Conservation (phyloP, 164 flowering plant species). For the Sedum album region DNA sequence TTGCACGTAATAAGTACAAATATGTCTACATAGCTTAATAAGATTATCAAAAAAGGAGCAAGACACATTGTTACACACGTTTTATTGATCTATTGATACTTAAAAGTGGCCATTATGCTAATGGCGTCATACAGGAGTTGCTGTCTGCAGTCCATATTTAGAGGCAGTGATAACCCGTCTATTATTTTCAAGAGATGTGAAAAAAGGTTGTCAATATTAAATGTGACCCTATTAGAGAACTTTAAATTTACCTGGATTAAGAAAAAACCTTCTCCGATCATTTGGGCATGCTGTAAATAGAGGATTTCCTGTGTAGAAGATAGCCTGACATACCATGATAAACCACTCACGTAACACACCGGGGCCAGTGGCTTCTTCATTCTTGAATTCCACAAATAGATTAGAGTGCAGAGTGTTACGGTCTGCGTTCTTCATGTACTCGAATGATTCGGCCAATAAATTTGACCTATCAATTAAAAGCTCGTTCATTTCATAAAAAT, state of each 20-base stretch:
- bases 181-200: neutral
- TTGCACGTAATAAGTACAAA: neutral
- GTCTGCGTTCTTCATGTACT: conserved; percentile 54
- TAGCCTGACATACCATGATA: conserved; percentile 65
- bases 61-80: neutral
- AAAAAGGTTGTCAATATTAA: neutral
- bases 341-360: conserved; percentile 97
- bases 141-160: no score
- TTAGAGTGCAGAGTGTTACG: conserved; percentile 43
- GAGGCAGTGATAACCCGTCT: neutral
- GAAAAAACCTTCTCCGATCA: conserved; percentile 81
- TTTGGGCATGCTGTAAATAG: conserved; percentile 76
- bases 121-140: no score
- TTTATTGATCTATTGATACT: no score
- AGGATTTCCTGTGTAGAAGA: conserved; percentile 67
- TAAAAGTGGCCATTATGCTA: no score
- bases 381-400: conserved; percentile 81
- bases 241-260: conserved; percentile 59
- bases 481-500: conserved; percentile 70
- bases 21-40: neutral
- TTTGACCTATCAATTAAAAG: conserved; percentile 87
- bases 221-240: neutral
- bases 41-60: neutral
- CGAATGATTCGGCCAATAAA: conserved; percentile 74
- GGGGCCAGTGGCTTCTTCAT: conserved; percentile 97